Evolutionary conservation across 2,329 filamentous ascomycete species (phyloP).

Genomic region (Claviceps maximensis): DNA sequence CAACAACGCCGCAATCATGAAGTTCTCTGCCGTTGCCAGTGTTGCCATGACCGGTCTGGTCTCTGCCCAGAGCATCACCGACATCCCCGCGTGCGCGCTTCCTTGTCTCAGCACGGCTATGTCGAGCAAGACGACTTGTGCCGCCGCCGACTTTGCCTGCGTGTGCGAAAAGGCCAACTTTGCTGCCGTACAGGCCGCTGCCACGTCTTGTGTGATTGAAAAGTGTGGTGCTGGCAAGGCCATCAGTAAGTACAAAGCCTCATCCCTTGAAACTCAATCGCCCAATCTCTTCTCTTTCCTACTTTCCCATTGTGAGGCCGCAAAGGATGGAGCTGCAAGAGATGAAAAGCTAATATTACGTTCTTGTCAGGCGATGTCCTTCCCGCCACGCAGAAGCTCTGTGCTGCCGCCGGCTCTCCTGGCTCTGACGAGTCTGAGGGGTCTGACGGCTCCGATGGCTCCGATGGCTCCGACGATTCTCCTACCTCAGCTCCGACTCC

Average conservation of each 20-base stretch:
- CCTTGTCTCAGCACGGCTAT: constrained; percentile 23
- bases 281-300: no score
- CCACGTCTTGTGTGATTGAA: constrained; percentile 22
- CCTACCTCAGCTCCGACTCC: not conserved
- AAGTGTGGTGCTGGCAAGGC: constrained; percentile 24
- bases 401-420: constrained; percentile 11
- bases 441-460: constrained; percentile 3
- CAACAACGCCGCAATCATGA: constrained; percentile 19
- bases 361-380: constrained; percentile 22
- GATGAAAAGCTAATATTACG: not conserved
- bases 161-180: constrained; percentile 19
- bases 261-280: no score
- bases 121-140: constrained; percentile 18
- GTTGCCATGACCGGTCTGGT: constrained; percentile 21
- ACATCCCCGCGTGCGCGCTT: constrained; percentile 26
- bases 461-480: not conserved
- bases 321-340: no score
- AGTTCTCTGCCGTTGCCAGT: constrained; percentile 21
- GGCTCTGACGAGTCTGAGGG: constrained; percentile 1
- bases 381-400: constrained; percentile 24
- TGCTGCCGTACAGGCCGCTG: constrained; percentile 16
- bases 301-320: no score
- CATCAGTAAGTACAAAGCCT: constrained; percentile 28
- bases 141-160: constrained; percentile 20
- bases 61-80: constrained; percentile 19